Base-by-base conservation (phyloP, 345 rosid species). In the Adansonia digitata region DNA sequence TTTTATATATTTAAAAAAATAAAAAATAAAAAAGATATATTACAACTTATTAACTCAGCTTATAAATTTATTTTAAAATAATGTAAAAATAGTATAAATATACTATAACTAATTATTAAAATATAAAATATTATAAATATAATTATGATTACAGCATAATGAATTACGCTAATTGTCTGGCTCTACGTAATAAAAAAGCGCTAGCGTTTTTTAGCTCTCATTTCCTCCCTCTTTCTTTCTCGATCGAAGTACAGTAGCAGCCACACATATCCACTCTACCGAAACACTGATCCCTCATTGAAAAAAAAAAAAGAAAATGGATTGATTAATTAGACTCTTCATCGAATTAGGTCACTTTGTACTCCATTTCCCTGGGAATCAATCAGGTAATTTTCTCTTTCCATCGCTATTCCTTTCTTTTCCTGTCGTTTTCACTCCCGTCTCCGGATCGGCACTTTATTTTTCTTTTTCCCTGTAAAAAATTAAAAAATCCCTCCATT, bases 251-350 rank as follows among this genome's bases (percentile, higher is more conserved):
- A 75, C 4, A 57, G 63, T 26, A n/a, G 84, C 83, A 81, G 81
- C 81, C 83, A 73, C 82, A 77, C 29, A 22, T 7, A 34, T 64
- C 69, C 68, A 76, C 57, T 73, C 56, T 75, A 75, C 83, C 73
- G 37, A 49, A 53, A 62, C 45, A 56, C 68, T 37, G 2, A 6
- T 26, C 35, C 45, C 12, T 13, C 71, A 20, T 40, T 22, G 20
- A 45, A 13, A 26, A 43, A 56, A 26, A 10, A 52, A 53, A 53
- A 39, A 20, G 22, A 7, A 22, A 40, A 22, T 4, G 46, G 17
- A 6, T 7, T 67, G 73, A 69, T 69, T 69, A 49, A 18, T 69
- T 69, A 27, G 59, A 69, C 31, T 69, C 60, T 69, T 13, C 8
- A 18, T 69, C 73, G 73, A 31, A 69, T 69, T 48, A 49, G 73